Conservation (phyloP, 78 protist genomes). For the Chrysochromulina tobinii region DNA sequence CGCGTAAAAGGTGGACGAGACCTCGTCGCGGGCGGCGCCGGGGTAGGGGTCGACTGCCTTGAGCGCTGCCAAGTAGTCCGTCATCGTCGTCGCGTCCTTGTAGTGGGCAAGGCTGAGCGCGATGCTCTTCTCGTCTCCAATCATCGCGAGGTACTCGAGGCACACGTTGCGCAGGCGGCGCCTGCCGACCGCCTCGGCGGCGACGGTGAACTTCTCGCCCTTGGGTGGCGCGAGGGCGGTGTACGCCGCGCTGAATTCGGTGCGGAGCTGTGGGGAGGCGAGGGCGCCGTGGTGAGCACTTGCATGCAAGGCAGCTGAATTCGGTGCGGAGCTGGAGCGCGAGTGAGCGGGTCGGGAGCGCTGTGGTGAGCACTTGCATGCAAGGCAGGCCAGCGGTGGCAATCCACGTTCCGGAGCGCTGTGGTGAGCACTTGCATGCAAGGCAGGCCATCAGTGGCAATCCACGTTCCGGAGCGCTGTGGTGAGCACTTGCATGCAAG, state of each 20-base stretch:
- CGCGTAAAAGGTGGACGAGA: neutral
- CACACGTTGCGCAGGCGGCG: constrained; percentile 29
- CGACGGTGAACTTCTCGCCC: neutral
- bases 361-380: too few relatives aligned
- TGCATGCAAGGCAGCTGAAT: too few relatives aligned
- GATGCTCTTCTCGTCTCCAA: neutral
- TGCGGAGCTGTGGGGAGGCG: too few relatives aligned
- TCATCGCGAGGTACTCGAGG: constrained; percentile 11
- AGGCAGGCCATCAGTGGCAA: too few relatives aligned
- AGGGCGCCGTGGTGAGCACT: too few relatives aligned
- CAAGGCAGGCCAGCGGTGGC: too few relatives aligned
- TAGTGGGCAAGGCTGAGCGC: neutral
- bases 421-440: too few relatives aligned
- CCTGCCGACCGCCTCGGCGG: neutral
- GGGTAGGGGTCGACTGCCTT: neutral
- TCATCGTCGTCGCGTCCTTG: constrained; percentile 22
- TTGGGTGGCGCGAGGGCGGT: neutral
- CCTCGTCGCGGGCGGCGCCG: neutral
- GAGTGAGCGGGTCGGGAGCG: too few relatives aligned
- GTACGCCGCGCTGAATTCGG: neutral
- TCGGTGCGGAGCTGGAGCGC: too few relatives aligned
- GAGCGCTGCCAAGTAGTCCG: constrained; percentile 29
- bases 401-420: too few relatives aligned
- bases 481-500: too few relatives aligned
- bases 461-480: too few relatives aligned